Conservation (phyloP, 495 filamentous ascomycete genomes). For the Tuber calosporum region DNA sequence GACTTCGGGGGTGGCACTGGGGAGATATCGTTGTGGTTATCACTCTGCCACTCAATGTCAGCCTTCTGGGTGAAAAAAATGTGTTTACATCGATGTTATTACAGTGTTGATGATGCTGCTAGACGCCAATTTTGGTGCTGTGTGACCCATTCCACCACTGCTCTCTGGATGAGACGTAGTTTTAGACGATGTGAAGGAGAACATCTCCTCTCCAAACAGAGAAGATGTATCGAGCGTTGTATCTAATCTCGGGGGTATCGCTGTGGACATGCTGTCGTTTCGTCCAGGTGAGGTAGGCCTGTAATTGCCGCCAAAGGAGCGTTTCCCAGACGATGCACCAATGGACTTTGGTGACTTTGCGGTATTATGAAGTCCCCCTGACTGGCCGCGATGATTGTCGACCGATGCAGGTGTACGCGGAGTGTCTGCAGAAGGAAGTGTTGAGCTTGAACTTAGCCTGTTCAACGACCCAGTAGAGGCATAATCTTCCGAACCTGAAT, state of each 20-base stretch:
- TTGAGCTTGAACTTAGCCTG: constrained; percentile 42
- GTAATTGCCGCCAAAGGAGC: constrained; percentile 32
- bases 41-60: constrained; percentile 28
- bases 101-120: constrained; percentile 36
- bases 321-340: constrained; percentile 33
- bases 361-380: constrained; percentile 24
- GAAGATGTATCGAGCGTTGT: constrained; percentile 40
- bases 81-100: constrained; percentile 16
- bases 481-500: constrained; percentile 41
- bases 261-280: constrained; percentile 31
- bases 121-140: constrained; percentile 41
- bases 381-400: constrained; percentile 22
- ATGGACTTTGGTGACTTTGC: constrained; percentile 34
- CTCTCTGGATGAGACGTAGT: constrained; percentile 22
- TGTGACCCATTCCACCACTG: constrained; percentile 33
- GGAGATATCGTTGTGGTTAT: constrained; percentile 39
- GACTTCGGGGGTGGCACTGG: constrained; percentile 40
- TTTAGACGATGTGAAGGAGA: constrained; percentile 37
- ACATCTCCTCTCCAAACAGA: constrained; percentile 41
- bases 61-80: constrained; percentile 13
- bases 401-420: constrained; percentile 40
- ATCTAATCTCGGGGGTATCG: constrained; percentile 37
- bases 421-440: constrained; percentile 39
- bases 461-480: constrained; percentile 40
- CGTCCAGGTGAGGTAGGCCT: constrained; percentile 24